Evolutionary conservation across 495 filamentous ascomycete genomes (phyloP).

Genomic region (Talaromyces wortmannii): DNA sequence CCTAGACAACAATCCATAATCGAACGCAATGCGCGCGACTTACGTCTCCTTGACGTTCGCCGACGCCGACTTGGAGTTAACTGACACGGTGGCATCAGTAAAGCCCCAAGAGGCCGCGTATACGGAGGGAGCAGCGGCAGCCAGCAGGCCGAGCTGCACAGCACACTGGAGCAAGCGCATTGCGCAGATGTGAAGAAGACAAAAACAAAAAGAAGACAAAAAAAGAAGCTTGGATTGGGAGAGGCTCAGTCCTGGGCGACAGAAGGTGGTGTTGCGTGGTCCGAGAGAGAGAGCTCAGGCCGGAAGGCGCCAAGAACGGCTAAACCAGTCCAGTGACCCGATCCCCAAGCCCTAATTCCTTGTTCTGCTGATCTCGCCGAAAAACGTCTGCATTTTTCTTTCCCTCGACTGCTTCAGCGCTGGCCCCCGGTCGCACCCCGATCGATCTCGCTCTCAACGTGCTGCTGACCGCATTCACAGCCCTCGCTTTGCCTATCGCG

Average conservation of each 20-base stretch:
- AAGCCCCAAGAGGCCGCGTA: conserved; percentile 79
- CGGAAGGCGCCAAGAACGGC: conserved; percentile 5
- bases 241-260: background rate
- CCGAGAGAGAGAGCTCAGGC: background rate
- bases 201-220: background rate
- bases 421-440: background rate
- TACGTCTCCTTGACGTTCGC: conserved; percentile 2
- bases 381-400: conserved; percentile 10
- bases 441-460: background rate
- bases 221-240: background rate
- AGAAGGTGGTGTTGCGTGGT: too few species aligned
- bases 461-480: background rate
- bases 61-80: conserved; percentile 59
- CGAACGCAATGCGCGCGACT: background rate
- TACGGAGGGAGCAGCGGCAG: conserved; percentile 26
- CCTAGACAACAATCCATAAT: background rate
- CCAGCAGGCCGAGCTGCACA: conserved; percentile 33
- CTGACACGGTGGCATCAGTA: conserved; percentile 73
- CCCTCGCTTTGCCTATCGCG: background rate
- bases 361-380: conserved; percentile 18
- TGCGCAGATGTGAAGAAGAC: conserved; percentile 6
- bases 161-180: conserved; percentile 38
- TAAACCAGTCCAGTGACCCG: conserved; percentile 23
- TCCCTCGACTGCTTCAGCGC: conserved; percentile 3
- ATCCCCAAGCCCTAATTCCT: conserved; percentile 27